Evolutionary conservation across 768 basidiomycete genomes (phyloP).

Genomic region (Amyloporia xantha): DNA sequence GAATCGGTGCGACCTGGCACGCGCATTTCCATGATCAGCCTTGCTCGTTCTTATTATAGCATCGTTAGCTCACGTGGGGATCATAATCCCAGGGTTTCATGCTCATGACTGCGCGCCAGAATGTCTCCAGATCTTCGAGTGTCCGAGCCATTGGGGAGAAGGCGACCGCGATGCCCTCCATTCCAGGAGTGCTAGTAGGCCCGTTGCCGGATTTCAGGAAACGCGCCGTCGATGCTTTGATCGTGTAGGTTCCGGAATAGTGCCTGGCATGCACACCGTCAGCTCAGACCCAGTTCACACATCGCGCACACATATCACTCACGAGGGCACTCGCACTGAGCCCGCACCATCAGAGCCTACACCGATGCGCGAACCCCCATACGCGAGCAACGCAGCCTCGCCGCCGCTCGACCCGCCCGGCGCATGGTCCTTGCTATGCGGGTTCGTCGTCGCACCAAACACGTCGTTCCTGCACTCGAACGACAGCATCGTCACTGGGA

Average conservation of each 20-base stretch:
- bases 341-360: constrained; percentile 47
- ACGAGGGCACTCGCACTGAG: constrained; percentile 42
- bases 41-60: background rate
- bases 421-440: constrained; percentile 32
- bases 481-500: constrained; percentile 37
- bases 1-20: constrained; percentile 35
- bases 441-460: constrained; percentile 42
- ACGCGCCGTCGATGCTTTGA: constrained; percentile 33
- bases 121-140: constrained; percentile 37
- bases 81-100: constrained; percentile 41
- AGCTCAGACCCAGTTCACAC: no score
- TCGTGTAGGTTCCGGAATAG: constrained; percentile 35
- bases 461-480: constrained; percentile 38
- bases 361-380: constrained; percentile 39
- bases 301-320: constrained; percentile 22
- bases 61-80: background rate
- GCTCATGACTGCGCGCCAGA: constrained; percentile 36
- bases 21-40: no score
- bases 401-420: constrained; percentile 48
- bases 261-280: constrained; percentile 22
- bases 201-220: constrained; percentile 30
- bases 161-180: constrained; percentile 32
- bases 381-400: constrained; percentile 42
- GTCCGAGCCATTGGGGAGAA: constrained; percentile 39
- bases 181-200: constrained; percentile 30